Conservation (phyloP, 257 asterid species). For the Coffea canephora region DNA sequence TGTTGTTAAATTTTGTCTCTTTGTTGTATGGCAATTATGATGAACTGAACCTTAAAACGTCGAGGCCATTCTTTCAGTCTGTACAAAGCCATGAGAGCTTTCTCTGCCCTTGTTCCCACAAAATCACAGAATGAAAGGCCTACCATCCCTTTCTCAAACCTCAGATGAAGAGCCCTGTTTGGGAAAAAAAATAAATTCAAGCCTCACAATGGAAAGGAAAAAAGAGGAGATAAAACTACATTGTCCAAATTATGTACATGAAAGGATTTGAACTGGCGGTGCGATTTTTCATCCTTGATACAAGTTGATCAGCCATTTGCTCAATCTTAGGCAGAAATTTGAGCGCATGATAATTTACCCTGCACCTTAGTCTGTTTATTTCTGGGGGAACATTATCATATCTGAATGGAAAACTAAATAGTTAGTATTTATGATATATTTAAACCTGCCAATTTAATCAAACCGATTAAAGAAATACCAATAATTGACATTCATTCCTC, state of each 20-base stretch:
- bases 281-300: constrained; percentile 95
- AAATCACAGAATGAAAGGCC: constrained; percentile 99
- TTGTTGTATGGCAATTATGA: not conserved
- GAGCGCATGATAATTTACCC: constrained; percentile 96
- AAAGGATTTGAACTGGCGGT: constrained; percentile 86
- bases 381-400: constrained; percentile 96
- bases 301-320: constrained; percentile 89
- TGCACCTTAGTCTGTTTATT: constrained; percentile 94
- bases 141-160: constrained; percentile 99
- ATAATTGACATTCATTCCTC: constrained; percentile 34
- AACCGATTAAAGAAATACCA: constrained; percentile 7
- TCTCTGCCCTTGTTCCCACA: constrained; percentile 89
- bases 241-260: constrained; percentile 55
- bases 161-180: constrained; percentile 96
- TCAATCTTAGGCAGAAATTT: constrained; percentile 96
- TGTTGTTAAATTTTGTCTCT: not conserved
- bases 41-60: constrained; percentile 72
- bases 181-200: constrained; percentile 8
- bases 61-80: constrained; percentile 99
- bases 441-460: not conserved
- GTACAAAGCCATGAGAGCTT: constrained; percentile 87
- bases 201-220: constrained; percentile 9
- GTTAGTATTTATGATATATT: not conserved
- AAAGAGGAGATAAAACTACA: constrained; percentile 12
- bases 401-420: constrained; percentile 40